Base-by-base conservation (phyloP, 345 rosid genomes). In the Citrus unshiu region DNA sequence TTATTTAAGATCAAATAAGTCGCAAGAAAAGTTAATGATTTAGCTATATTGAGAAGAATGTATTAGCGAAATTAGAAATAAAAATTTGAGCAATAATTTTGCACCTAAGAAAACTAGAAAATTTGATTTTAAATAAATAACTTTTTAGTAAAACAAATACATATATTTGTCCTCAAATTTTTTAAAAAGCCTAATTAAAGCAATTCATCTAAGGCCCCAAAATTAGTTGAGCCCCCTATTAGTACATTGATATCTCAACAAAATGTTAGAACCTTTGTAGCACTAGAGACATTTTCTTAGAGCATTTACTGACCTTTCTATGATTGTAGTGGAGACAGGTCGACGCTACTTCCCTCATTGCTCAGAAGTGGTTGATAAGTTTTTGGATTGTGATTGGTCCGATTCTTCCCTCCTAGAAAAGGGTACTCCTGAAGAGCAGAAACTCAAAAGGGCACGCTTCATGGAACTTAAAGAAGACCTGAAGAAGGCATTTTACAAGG, bases 381-480 rank as follows among this genome's bases (percentile, higher is more conserved):
- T 71, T 64, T 18, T 87, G 70, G 88, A 77, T 3, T 84, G 78
- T 58, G 84, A 85, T 6, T 51, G 78, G 57, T 82, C 84, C 2
- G 88, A 84, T 29, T 79, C 79, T 2, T 13, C 77, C 6, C 77
- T 71, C 18, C 84, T 89, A 3, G 89, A 85, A 16, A 72, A 75
- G 68, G 90, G 90, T 5, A 85, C 81, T 19, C 69, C 77, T 12
- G 90, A 87, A 54, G 92, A 89, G 66, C 81, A 82, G 62, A 75
- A 58, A 9, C n/a, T 7, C 34, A 89, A 85, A 83, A 85, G 56
- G 75, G 78, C 10, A 76, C 86, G 89, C 9, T 84, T 77, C 84
- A 70, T 19, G 66, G 90, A 89, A 56, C 86, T 89, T 24, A 83
- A 83, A 76, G 86, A 87, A 0, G 90, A 81, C 18, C 70, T 89